Evolutionary conservation across 345 rosid species (phyloP), one percentile per base, ranked within the genome.

Genomic region (Brassica napus): DNA sequence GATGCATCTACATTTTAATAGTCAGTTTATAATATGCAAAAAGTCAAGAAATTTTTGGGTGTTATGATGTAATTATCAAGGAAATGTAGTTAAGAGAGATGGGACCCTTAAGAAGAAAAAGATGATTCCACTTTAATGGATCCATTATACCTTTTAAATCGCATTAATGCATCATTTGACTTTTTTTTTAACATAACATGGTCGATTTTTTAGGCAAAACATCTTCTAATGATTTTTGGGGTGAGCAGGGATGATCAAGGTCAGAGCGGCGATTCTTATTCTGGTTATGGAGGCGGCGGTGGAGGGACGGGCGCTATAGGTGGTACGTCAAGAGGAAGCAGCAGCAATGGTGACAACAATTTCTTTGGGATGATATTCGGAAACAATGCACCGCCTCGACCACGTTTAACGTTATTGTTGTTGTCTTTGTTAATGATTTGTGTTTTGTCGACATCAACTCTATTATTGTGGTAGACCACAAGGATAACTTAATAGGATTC

Each of bases 321-420:
- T 8, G 83, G 83, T 52, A 66, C 75, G 26, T 44, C 79, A 5
- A 59, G 69, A 71, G 73, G 83, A 65, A 52, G 76, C 67, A 70
- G 75, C 39, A 73, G 74, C 7, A 60, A 73, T 11, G 4, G 2
- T 54, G 24, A 6, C 60, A 16, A 54, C 55, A 23, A 77, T 62
- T 32, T 76, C 71, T 77, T 81, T 0, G 68, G 64, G 68, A 81
- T 81, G 84, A 77, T 81, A 72, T 81, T 81, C 1, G 81, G 84
- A 54, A 81, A 67, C 55, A 18, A 60, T 72, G 84, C 84, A 12
- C 59, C 78, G 32, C 30, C 81, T 39, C 28, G 26, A n/a, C 68
- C 69, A 14, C 68, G 64, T 30, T 75, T 75, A 42, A 80, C 76
- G 30, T 75, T 75, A 57, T 70, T 75, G 6, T 55, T 71, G 21